Evolutionary conservation across 202 grass and related monocot genomes (phyloP), one percentile per base, ranked within the genome.

Genomic region (Tripidium arundinaceum): DNA sequence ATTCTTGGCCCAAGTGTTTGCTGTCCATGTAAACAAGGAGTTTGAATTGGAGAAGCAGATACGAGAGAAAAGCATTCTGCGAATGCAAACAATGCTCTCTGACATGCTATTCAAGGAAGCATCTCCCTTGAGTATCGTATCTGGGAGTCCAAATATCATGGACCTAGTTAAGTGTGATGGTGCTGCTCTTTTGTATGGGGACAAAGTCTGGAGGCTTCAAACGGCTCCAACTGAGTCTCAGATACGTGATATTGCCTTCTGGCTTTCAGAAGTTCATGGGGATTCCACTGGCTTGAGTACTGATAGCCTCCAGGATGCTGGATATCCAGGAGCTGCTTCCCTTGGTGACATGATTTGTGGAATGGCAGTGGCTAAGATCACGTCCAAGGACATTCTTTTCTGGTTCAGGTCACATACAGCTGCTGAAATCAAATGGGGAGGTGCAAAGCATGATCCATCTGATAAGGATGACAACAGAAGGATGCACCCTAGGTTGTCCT

Each of bases 401-500:
- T 98, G 92, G 94, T 98, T 97, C 75, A 86, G 92, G 45, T 90
- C 90, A 39, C 94, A 86, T 79, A 94, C 92, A 66, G 90, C 94
- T 71, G 75, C 83, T 81, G 87, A 98, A 84, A 83, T 98, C 28
- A 87, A 82, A 81, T 98, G 94, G 94, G 94, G 86, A 71, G 91
- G 94, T 67, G 94, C 94, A 47, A 94, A 94, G 63, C 90, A 98
- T 83, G 89, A 98, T 54, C 81, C 94, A 31, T 79, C 66, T 6
- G 91, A 92, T 11, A n/a, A 84, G 84, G 90, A 98, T 68, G 94
- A 98, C 19, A 86, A 82, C 43, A 90, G 86, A 42, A 92, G 87
- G 72, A 98, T 98, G 94, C 91, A 94, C 75, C 94, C 94, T 13
- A 92, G 94, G 72, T 82, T 93, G 28, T 94, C 94, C 11, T 98